phyloP scores from a whole-genome alignment of 2,329 filamentous ascomycete species.

The Aspergillus sclerotialis region DNA sequence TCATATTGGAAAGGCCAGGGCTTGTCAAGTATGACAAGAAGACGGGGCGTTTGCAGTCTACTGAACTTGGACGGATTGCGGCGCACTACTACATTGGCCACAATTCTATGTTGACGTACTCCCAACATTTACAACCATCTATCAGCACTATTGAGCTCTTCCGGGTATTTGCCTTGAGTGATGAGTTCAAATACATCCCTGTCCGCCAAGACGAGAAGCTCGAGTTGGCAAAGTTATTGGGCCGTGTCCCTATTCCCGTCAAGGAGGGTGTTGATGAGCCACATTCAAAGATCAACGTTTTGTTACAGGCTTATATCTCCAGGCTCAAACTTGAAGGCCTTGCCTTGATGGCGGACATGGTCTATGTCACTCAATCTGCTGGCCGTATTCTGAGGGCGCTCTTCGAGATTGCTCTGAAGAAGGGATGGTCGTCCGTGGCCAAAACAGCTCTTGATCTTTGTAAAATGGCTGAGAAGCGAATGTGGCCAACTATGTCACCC shows the following conservation, averaged over 20 bases:
- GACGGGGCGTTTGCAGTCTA: constrained; percentile 77
- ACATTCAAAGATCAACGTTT: constrained; percentile 95
- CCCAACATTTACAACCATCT: constrained; percentile 85
- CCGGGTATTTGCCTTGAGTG: constrained; percentile 89
- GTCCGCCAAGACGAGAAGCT: constrained; percentile 97
- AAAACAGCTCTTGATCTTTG: constrained; percentile 90
- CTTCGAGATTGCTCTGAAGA: constrained; percentile 95
- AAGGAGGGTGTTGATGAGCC: constrained; percentile 97
- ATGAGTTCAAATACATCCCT: constrained; percentile 98
- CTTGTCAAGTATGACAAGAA: constrained; percentile 95
- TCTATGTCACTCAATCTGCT: constrained; percentile 96
- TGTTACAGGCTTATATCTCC: constrained; percentile 94
- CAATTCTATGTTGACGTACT: constrained; percentile 95
- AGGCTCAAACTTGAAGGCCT: constrained; percentile 88
- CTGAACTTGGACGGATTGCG: constrained; percentile 88
- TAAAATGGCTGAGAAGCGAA: constrained; percentile 98
- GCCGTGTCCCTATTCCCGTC: constrained; percentile 86
- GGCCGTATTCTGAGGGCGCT: constrained; percentile 92
- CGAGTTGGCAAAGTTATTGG: constrained; percentile 84
- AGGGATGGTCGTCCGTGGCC: constrained; percentile 89
- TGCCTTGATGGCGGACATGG: constrained; percentile 95
- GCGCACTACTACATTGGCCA: constrained; percentile 98
- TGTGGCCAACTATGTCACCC: constrained; percentile 99
- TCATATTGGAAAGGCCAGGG: constrained; percentile 76
- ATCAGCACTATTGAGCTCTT: constrained; percentile 94